A percentile compares a stretch with the other conserved stretches of the same genome.
Evolutionary conservation across 345 rosid genomes (phyloP).

Genomic region (Hibiscus syriacus): DNA sequence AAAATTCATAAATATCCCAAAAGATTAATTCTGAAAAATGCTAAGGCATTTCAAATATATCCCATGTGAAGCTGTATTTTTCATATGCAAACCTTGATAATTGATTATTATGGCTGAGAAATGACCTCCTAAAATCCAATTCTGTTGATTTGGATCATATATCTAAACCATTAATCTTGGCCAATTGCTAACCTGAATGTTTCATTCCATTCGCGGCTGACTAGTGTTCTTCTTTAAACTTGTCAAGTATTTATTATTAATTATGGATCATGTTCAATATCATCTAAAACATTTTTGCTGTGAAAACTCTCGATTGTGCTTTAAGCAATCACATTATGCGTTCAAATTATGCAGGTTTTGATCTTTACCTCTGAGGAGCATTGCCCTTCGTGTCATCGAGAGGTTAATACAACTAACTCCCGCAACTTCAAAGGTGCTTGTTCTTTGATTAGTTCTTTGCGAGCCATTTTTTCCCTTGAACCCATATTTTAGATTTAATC

Average conservation of each 20-base stretch:
- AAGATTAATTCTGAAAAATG: no score
- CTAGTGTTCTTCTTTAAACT: background rate
- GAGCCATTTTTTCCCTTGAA: conserved; percentile 7
- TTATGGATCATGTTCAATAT: background rate
- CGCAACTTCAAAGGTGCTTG: conserved; percentile 53
- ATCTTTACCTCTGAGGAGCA: conserved; percentile 73
- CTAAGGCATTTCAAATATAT: no score
- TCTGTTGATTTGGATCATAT: background rate
- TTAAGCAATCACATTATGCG: conserved; percentile 2
- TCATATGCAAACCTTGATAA: background rate
- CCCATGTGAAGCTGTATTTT: background rate
- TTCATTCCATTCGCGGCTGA: background rate
- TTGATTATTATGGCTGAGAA: background rate
- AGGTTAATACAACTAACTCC: conserved; percentile 78
- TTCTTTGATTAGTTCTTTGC: conserved; percentile 4
- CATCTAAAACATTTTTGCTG: background rate
- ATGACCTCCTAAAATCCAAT: background rate
- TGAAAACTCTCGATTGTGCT: background rate
- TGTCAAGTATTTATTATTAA: background rate
- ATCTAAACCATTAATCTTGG: background rate
- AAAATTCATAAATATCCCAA: no score
- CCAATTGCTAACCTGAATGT: background rate
- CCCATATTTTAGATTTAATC: background rate
- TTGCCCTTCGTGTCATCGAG: conserved; percentile 60
- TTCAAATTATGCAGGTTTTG: conserved; percentile 48